phyloP scores from a whole-genome alignment of 1,284 basidiomycete genomes.

The Sporisorium sorghi region DNA sequence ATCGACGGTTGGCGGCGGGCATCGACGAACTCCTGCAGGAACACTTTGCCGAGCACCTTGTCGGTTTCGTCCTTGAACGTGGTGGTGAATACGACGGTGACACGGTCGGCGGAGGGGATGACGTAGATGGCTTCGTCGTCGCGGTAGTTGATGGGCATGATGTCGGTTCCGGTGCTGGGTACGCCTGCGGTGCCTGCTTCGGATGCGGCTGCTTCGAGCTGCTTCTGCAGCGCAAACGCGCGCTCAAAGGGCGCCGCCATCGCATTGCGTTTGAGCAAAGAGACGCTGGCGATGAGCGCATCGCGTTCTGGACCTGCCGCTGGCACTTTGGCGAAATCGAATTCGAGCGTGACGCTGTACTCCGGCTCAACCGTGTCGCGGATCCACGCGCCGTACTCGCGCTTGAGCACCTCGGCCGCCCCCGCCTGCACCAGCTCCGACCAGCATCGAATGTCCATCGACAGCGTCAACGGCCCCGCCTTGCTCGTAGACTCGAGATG shows the following conservation, averaged over 20 bases:
- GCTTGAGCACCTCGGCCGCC: slow-evolving; percentile 81
- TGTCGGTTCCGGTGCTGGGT: slow-evolving; percentile 73
- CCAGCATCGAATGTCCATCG: slow-evolving; percentile 97
- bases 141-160: slow-evolving; percentile 94
- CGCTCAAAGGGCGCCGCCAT: slow-evolving; percentile 93
- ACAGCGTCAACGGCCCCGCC: slow-evolving; percentile 80
- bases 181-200: slow-evolving; percentile 72
- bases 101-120: slow-evolving; percentile 90
- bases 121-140: slow-evolving; percentile 94
- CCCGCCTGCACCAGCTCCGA: slow-evolving; percentile 89
- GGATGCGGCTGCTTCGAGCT: slow-evolving; percentile 75
- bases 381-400: slow-evolving; percentile 85
- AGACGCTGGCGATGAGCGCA: slow-evolving; percentile 81
- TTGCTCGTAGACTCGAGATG: slow-evolving; percentile 82
- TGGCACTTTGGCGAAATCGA: slow-evolving; percentile 88
- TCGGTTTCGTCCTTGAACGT: slow-evolving; percentile 98
- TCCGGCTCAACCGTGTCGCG: slow-evolving; percentile 77
- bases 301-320: slow-evolving; percentile 73
- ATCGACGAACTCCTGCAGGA: slow-evolving; percentile 99
- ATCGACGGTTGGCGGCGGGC: slow-evolving; percentile 90
- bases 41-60: slow-evolving; percentile 94
- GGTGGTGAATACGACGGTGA: slow-evolving; percentile 97
- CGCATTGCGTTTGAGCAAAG: slow-evolving; percentile 91
- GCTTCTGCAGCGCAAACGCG: slow-evolving; percentile 87
- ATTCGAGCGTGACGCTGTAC: slow-evolving; percentile 86